Base-by-base conservation (phyloP, 2,329 filamentous ascomycete genomes). In the Penicillium nordicum region DNA sequence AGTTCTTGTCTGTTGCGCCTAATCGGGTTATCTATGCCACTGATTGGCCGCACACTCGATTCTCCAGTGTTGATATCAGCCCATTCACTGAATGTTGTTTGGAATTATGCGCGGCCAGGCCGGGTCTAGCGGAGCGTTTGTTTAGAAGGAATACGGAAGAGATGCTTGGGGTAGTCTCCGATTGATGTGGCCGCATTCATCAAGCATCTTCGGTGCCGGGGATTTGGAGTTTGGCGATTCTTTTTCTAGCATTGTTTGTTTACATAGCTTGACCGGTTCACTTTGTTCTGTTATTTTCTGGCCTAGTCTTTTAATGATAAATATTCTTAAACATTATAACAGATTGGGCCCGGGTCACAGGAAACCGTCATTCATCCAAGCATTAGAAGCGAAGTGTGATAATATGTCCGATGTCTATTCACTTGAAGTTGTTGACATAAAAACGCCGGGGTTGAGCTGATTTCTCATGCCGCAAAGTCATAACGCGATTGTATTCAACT, bases 31-130 rank as follows among this genome's bases (percentile, higher is more conserved):
- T 86, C 0, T 87, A 84, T 67, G 83, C 82, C 1, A 84, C 82
- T 0, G 84, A 87, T 63, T 87, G 84, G 84, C 84, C 84, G 21
- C 84, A 87, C 67, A 87, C 85, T 3, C 75, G 84, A 12, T 86
- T 82, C 57, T 80, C 84, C 23, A 79, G 79, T 2, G 61, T 84
- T 2, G 79, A 87, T 63, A 81, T 85, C 23, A 73, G 68, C 45
- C 80, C 79, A 0, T 86, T 82, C 66, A 76, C 84, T 29, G 76
- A 83, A 56, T 75, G 70, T 50, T 81, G 83, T 47, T 66, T 86
- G 53, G 73, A 79, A 14, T 82, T 82, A 77, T 84, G 82, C 61
- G 76, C 72, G 1, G 71, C 74, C 1, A 74, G 80, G 51, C 70
- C 74, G 5, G 61, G 69, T 8, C 66, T 84, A 37, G 70, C 77